Evolutionary conservation across 805 yeast genomes (phyloP), one percentile per base, ranked within the genome.

Genomic region (Blastobotrys muscicola): DNA sequence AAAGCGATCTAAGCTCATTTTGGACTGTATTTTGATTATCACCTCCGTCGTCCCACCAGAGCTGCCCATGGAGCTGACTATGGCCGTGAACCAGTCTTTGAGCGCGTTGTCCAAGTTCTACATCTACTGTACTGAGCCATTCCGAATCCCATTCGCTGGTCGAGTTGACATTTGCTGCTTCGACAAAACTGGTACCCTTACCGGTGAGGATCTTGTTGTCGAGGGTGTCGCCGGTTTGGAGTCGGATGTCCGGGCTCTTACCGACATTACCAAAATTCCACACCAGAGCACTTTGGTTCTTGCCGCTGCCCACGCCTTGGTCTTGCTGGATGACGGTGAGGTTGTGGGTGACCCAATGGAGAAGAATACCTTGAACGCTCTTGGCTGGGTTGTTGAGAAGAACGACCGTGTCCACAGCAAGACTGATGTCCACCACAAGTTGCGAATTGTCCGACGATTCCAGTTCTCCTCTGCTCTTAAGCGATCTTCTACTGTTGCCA

Each of bases 291-390:
- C 78, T 34, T 70, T 74, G 48, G 86, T 85, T 33, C 73, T 92
- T 50, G 97, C 97, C 49, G 80, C 97, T 45, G 96, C 95, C 31
- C 98, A 92, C 64, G 97, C 98, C 26, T 73, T 92, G 51, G 98
- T 92, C 23, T 78, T 80, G 57, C 72, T 92, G 48, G 97, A 92
- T 56, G 95, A 89, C 60, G 98, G 97, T 55, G 97, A 92, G 50
- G 77, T 89, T 53, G 98, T 92, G 48, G 98, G 98, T 66, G 98
- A 92, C 60, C 97, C 98, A 50, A 90, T 92, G 97, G 98, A 92
- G 67, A 86, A 87, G 66, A 96, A 94, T 23, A 92, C 98, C 42
- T 70, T 92, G 54, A 80, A 79, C 52, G 90, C 94, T 35, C 76
- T 92, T 45, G 78, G 79, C 29, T 92, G 97, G 96, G 71, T 69